A percentile compares a stretch with the other conserved stretches of the same genome.
Evolutionary conservation across 305 asterid genomes (phyloP).

Genomic region (Ruellia speciosa): DNA sequence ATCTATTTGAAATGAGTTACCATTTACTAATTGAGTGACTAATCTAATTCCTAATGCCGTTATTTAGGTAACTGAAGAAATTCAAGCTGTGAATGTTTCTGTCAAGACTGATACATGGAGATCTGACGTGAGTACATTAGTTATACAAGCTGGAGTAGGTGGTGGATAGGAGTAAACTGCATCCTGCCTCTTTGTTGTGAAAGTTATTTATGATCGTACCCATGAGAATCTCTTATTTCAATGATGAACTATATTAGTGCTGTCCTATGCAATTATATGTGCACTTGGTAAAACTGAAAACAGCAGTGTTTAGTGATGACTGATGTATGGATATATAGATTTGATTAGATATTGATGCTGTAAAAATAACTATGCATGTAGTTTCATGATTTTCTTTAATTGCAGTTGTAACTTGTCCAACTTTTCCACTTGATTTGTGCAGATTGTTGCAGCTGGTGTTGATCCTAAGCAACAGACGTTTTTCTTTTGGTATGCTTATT

Average conservation of each 20-base stretch:
- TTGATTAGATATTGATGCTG: constrained; percentile 8
- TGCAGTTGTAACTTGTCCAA: constrained; percentile 12
- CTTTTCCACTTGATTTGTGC: constrained; percentile 26
- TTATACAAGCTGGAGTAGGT: constrained; percentile 1
- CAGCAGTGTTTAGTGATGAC: not conserved
- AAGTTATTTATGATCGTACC: constrained; percentile 9
- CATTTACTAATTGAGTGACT: constrained; percentile 11
- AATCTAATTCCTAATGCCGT: constrained; percentile 19
- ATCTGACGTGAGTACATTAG: constrained; percentile 52
- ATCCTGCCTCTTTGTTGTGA: constrained; percentile 2
- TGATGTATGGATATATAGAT: not conserved
- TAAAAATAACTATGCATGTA: constrained; percentile 12
- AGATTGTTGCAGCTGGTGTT: constrained; percentile 81
- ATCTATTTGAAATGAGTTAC: constrained; percentile 16
- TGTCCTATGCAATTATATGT: not conserved
- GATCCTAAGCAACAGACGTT: constrained; percentile 89
- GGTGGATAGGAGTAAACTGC: constrained; percentile 13
- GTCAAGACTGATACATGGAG: constrained; percentile 78
- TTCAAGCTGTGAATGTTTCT: constrained; percentile 93
- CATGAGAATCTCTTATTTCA: constrained; percentile 4
- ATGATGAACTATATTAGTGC: not conserved
- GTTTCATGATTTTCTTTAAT: constrained; percentile 16
- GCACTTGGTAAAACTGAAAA: not conserved
- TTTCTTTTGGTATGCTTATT: constrained; percentile 57
- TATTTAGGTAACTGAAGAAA: constrained; percentile 80